Base-by-base conservation (phyloP, 1,139 yeast species). In the Candida tropicalis region DNA sequence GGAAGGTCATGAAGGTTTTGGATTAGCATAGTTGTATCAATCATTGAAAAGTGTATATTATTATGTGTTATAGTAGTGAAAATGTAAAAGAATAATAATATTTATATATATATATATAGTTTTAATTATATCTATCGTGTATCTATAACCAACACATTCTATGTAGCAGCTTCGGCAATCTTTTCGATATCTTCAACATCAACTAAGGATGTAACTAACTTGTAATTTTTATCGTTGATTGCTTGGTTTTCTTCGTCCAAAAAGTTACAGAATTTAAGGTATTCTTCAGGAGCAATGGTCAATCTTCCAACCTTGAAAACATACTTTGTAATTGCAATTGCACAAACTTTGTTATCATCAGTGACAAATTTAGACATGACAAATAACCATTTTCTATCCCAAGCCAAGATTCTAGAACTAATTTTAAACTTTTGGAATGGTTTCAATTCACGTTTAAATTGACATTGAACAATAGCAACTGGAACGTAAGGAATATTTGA, bases 1-100 rank as follows among this genome's bases (percentile, higher is more conserved):
- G 22, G 99, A 93, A 63, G 99, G 99, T 12, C 87, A 87, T 58
- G 97, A 88, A 70, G 99, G 99, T 5, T 95, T 95, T 68, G 99
- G 98, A 5, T 78, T 87, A 60, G 95, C 91, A 5, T 73, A 47
- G 33, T 10, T 18, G 11, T 4, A 27, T 4, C 8, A 12, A 27
- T 27, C 8, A 27, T 11, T n/a, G n/a, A n/a, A n/a, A n/a, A n/a
- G n/a, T n/a, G 16, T 26, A 32, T 16, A 16, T 7, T 18, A 35
- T 23, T 12, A n/a, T n/a, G n/a, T 36, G 22, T 31, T 26, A 31
- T 27, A 22, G 16, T 12, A 25, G n/a, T n/a, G n/a, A n/a, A n/a
- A n/a, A n/a, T n/a, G n/a, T n/a, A n/a, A n/a, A n/a, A n/a, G n/a
- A n/a, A n/a, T n/a, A n/a, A n/a, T n/a, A n/a, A n/a, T n/a, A n/a